phyloP scores from a whole-genome alignment of 2,329 filamentous ascomycete genomes.

The Verruconis gallopava region DNA sequence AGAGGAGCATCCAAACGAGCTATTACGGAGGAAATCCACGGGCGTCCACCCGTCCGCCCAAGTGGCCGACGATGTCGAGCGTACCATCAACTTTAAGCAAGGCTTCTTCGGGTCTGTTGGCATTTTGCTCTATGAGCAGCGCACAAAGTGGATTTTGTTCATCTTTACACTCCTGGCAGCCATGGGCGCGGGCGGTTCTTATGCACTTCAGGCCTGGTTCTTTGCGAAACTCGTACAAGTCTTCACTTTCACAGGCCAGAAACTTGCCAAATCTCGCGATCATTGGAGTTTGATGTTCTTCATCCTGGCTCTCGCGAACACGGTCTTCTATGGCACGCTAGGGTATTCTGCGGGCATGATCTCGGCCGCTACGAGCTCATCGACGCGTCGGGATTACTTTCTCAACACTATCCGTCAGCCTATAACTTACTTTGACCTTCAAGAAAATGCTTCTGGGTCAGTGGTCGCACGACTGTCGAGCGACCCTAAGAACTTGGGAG shows the following conservation, averaged over 20 bases:
- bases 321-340: slow-evolving; percentile 41
- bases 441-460: slow-evolving; percentile 47
- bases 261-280: slow-evolving; percentile 26
- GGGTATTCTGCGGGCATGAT: slow-evolving; percentile 23
- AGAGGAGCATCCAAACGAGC: slow-evolving; percentile 1
- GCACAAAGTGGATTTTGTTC: slow-evolving; percentile 22
- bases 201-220: slow-evolving; percentile 26
- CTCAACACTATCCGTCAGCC: slow-evolving; percentile 45
- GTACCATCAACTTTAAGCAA: slow-evolving; percentile 11
- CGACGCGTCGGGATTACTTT: slow-evolving; percentile 47
- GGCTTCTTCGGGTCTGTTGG: slow-evolving; percentile 22
- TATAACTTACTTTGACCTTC: slow-evolving; percentile 47
- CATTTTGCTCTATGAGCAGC: slow-evolving; percentile 22
- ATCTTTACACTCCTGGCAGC: slow-evolving; percentile 19
- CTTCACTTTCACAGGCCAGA: slow-evolving; percentile 21
- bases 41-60: background rate
- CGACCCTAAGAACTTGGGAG: slow-evolving; percentile 47
- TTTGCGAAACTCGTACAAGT: slow-evolving; percentile 26
- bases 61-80: slow-evolving; percentile 1
- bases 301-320: slow-evolving; percentile 41
- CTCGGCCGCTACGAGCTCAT: slow-evolving; percentile 23
- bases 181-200: slow-evolving; percentile 21
- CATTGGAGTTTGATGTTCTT: slow-evolving; percentile 58
- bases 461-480: slow-evolving; percentile 43
- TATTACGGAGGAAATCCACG: background rate